These are phyloP conservation scores for Dactylonectria macrodidyma DNA, from an alignment of 2,329 filamentous ascomycete species.

Conservation along the genomic window DNA sequence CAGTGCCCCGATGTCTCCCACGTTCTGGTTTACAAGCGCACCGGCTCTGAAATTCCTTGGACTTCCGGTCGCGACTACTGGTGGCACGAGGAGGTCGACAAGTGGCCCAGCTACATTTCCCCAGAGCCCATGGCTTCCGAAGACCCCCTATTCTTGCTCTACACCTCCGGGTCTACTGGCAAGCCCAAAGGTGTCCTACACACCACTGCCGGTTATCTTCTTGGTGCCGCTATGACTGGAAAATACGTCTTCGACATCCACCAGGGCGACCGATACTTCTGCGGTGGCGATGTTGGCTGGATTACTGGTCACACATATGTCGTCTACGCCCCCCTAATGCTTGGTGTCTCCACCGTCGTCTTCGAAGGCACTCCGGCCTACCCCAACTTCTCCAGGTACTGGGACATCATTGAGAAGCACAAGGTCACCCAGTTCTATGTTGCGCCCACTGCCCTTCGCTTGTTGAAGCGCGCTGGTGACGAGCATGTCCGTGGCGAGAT, in stretches of 20 bases:
- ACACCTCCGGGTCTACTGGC: conserved; percentile 97
- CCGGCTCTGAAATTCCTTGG: conserved; percentile 92
- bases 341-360: conserved; percentile 94
- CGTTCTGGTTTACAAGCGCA: conserved; percentile 95
- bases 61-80: conserved; percentile 90
- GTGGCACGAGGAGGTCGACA: conserved; percentile 99
- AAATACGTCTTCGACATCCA: conserved; percentile 99
- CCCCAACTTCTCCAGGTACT: conserved; percentile 98
- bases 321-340: conserved; percentile 93
- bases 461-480: conserved; percentile 96
- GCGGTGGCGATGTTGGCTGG: conserved; percentile 98
- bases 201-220: conserved; percentile 94
- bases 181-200: conserved; percentile 99
- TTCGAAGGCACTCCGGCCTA: conserved; percentile 99
- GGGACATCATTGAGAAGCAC: conserved; percentile 98
- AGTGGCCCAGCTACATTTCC: conserved; percentile 93
- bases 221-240: conserved; percentile 92
- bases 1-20: conserved; percentile 91
- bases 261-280: conserved; percentile 94
- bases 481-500: conserved; percentile 92
- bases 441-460: conserved; percentile 90
- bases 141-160: conserved; percentile 96
- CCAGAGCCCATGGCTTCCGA: conserved; percentile 93
- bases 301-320: conserved; percentile 99
- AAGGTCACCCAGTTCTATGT: conserved; percentile 98